Evolutionary conservation across 805 yeast genomes (phyloP).

Genomic region (Cyberlindnera petersonii): DNA sequence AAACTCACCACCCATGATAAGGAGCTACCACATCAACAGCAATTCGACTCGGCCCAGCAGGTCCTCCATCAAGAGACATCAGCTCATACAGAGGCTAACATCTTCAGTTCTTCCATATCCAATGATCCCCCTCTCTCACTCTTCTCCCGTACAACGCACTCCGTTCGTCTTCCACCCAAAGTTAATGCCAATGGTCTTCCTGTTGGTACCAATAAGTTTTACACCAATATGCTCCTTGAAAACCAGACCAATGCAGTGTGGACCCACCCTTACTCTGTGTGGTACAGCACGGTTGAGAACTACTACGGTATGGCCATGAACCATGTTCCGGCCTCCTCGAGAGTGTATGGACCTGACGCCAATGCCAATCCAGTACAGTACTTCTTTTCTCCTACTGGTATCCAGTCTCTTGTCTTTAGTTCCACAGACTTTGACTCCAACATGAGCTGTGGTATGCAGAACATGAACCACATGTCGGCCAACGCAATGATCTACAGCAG

Average conservation of each 20-base stretch:
- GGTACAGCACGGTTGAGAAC: conserved; percentile 51
- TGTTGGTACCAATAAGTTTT: conserved; percentile 74
- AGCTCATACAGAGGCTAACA: conserved; percentile 22
- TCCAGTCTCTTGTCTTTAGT: conserved; percentile 53
- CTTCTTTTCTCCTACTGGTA: conserved; percentile 65
- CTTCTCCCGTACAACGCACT: conserved; percentile 34
- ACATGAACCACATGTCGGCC: conserved; percentile 33
- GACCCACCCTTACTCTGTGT: conserved; percentile 79
- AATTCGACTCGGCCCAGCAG: conserved; percentile 3
- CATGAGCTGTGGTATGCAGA: conserved; percentile 28
- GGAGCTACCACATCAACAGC: conserved; percentile 1
- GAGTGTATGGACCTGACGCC: conserved; percentile 69
- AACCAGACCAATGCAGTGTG: conserved; percentile 67
- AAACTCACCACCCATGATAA: conserved; percentile 10
- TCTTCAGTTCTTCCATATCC: conserved; percentile 41
- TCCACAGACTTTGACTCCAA: conserved; percentile 38
- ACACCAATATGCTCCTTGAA: conserved; percentile 65
- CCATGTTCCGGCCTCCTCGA: conserved; percentile 54
- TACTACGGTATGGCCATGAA: conserved; percentile 62
- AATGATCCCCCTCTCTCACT: conserved; percentile 39
- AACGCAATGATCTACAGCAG: conserved; percentile 27
- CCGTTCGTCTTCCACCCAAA: conserved; percentile 27
- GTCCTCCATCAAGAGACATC: conserved; percentile 5
- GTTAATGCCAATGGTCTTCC: conserved; percentile 33
- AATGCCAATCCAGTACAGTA: conserved; percentile 48